Conservation (phyloP, 2,329 filamentous ascomycete species). For the Talaromyces amestolkiae region DNA sequence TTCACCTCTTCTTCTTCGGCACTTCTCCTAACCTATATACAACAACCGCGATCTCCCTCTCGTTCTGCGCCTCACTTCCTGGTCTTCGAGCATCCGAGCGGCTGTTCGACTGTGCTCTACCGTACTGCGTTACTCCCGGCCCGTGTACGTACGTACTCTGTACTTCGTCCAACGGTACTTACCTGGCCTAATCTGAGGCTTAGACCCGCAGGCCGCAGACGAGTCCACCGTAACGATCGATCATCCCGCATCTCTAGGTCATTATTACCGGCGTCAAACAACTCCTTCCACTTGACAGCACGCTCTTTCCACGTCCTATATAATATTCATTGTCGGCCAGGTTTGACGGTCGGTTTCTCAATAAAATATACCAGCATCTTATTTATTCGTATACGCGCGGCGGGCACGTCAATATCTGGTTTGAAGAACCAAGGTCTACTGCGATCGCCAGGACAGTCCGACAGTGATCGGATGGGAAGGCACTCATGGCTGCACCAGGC, state of each 20-base stretch:
- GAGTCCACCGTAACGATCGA: conserved; percentile 19
- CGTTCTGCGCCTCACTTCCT: neutral
- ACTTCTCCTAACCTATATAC: neutral
- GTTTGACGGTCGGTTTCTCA: neutral
- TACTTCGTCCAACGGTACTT: conserved; percentile 5
- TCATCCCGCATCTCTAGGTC: conserved; percentile 40
- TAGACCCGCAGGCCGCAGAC: conserved; percentile 12
- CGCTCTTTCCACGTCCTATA: neutral
- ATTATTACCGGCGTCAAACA: conserved; percentile 26
- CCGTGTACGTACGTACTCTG: neutral
- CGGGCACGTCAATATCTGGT: neutral
- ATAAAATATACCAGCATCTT: neutral
- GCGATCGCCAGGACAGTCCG: conserved; percentile 4
- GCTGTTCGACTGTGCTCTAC: neutral
- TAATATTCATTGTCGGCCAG: neutral
- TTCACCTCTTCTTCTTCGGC: conserved; percentile 21
- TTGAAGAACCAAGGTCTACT: neutral
- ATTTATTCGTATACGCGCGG: conserved; percentile 6
- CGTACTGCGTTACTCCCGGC: conserved; percentile 4
- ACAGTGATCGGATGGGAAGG: conserved; percentile 36
- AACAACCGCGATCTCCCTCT: neutral
- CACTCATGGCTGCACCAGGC: conserved; percentile 45
- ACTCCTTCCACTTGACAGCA: neutral
- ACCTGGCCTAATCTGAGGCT: conserved; percentile 19
- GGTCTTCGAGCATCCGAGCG: neutral